These are phyloP conservation scores for Kuraishia ogatae DNA, from an alignment of 805 yeast genomes.

Conservation along the genomic window DNA sequence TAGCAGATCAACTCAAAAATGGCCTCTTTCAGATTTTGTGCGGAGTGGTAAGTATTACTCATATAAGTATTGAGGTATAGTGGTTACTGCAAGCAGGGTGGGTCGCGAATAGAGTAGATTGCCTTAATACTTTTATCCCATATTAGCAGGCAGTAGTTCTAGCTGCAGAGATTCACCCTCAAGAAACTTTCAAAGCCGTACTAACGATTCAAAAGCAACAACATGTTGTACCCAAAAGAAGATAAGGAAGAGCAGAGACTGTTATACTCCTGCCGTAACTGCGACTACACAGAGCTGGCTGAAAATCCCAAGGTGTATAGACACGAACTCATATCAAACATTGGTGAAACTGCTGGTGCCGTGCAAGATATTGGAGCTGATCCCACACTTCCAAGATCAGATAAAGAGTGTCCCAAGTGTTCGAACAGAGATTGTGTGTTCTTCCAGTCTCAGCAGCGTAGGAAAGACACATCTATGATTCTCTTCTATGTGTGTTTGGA, in stretches of 20 bases:
- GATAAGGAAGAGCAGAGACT: constrained; percentile 73
- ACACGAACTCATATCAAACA: constrained; percentile 85
- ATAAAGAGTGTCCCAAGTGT: constrained; percentile 89
- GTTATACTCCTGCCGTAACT: constrained; percentile 88
- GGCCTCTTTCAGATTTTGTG: constrained; percentile 94
- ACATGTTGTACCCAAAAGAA: constrained; percentile 96
- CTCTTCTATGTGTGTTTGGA: constrained; percentile 85
- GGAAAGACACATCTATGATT: constrained; percentile 93
- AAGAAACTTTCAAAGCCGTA: no score
- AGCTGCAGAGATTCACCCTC: no score
- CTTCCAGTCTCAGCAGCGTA: constrained; percentile 92
- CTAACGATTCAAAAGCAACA: constrained; percentile 45
- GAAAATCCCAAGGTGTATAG: constrained; percentile 82
- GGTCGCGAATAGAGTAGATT: no score
- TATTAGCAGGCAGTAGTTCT: no score
- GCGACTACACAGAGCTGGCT: constrained; percentile 89
- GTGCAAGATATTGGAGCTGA: constrained; percentile 93
- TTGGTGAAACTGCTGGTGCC: constrained; percentile 95
- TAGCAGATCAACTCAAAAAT: no score
- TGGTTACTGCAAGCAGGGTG: no score
- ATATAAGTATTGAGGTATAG: no score
- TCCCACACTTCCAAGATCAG: constrained; percentile 96
- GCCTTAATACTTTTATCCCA: no score
- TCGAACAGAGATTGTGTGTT: constrained; percentile 86
- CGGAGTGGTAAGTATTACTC: constrained; percentile 48